Evolutionary conservation across 1,284 basidiomycete genomes (phyloP).

Genomic region (Pyrrhoderma lamaoense): DNA sequence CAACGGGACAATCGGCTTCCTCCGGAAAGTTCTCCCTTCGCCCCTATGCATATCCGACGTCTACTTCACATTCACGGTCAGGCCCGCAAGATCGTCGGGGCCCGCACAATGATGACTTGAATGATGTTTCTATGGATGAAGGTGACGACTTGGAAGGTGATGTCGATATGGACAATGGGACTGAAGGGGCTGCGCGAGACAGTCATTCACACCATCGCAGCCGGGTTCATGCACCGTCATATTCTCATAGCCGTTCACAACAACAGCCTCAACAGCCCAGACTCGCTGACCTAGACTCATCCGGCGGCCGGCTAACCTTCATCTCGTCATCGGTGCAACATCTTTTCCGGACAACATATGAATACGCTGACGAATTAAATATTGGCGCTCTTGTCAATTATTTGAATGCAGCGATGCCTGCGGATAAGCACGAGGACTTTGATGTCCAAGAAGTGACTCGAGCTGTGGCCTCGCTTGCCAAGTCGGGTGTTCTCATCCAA

Average conservation of each 20-base stretch:
- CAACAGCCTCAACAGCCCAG: constrained; percentile 42
- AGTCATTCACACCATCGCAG: neutral
- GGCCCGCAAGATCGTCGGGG: neutral
- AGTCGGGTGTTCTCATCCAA: constrained; percentile 6
- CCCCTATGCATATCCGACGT: neutral
- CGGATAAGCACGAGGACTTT: constrained; percentile 72
- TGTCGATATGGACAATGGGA: constrained; percentile 2
- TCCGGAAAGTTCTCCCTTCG: neutral
- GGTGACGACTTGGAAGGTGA: constrained; percentile 5
- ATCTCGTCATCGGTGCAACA: constrained; percentile 31
- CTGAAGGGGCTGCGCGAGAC: neutral
- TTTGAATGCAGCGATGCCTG: constrained; percentile 65
- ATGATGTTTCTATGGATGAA: constrained; percentile 12
- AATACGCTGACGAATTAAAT: constrained; percentile 39
- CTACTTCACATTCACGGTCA: no score
- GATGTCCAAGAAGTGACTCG: constrained; percentile 56
- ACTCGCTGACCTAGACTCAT: constrained; percentile 49
- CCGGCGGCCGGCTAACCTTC: constrained; percentile 23
- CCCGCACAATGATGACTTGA: neutral
- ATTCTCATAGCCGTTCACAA: constrained; percentile 9
- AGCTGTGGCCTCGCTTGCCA: constrained; percentile 10
- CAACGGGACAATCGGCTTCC: neutral
- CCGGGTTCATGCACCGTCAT: constrained; percentile 11
- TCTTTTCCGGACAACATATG: constrained; percentile 15
- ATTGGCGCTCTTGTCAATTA: constrained; percentile 60